Conservation (phyloP, 1,139 yeast species). For the Yamadazyma aaseri region DNA sequence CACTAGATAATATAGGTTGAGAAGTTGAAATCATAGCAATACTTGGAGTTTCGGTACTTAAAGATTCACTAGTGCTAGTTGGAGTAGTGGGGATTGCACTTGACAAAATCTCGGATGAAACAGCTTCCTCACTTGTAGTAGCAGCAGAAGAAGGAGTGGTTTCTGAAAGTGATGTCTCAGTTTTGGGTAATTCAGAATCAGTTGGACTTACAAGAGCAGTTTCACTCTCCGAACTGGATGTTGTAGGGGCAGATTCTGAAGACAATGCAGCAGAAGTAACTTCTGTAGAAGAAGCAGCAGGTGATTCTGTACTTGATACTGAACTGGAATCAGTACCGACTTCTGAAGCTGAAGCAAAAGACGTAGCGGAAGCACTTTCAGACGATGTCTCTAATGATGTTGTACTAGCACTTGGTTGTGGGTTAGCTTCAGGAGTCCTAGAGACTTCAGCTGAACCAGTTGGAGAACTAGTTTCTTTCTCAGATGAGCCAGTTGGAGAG, state of each 20-base stretch:
- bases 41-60: too few relatives aligned
- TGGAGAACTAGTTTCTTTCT: too few relatives aligned
- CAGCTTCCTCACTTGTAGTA: not conserved
- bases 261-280: constrained; percentile 3
- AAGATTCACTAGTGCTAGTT: too few relatives aligned
- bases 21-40: too few relatives aligned
- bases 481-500: constrained; percentile 5
- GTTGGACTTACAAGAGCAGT: not conserved
- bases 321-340: constrained; percentile 2
- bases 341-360: constrained; percentile 8
- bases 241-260: not conserved
- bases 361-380: constrained; percentile 9
- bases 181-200: constrained; percentile 2
- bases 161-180: not conserved
- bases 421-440: constrained; percentile 5
- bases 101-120: not conserved
- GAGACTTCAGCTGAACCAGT: not conserved
- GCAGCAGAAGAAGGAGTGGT: not conserved
- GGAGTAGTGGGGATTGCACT: not conserved
- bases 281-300: constrained; percentile 6
- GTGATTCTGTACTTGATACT: constrained; percentile 2
- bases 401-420: too few relatives aligned
- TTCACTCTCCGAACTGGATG: not conserved
- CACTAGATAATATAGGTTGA: too few relatives aligned
- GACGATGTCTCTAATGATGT: too few relatives aligned